These are phyloP conservation scores for Aureobasidium zeae DNA, from an alignment of 2,329 filamentous ascomycete species.

Conservation along the genomic window DNA sequence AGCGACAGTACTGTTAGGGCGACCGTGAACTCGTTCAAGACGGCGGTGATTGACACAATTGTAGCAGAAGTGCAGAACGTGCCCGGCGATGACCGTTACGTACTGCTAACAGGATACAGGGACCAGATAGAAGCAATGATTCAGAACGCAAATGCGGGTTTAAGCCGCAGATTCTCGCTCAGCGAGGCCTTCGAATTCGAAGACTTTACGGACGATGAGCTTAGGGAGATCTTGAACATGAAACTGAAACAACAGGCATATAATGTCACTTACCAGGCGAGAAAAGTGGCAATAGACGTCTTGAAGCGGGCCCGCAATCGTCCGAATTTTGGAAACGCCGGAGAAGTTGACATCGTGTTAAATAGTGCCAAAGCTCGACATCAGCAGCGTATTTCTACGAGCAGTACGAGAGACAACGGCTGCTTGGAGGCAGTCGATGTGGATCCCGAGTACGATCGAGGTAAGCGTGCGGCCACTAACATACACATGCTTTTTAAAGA, in stretches of 20 bases:
- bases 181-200: not conserved
- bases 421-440: not conserved
- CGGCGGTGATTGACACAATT: not conserved
- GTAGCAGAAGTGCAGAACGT: not conserved
- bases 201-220: not conserved
- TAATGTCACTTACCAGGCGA: not conserved
- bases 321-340: not conserved
- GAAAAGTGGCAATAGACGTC: not conserved
- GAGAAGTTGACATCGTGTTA: not conserved
- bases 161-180: not conserved
- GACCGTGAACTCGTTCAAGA: not conserved
- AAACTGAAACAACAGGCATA: not conserved
- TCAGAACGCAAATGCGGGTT: not conserved
- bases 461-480: not conserved
- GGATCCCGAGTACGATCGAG: not conserved
- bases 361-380: not conserved
- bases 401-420: not conserved
- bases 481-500: not conserved
- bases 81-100: not conserved
- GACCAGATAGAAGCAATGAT: not conserved
- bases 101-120: not conserved
- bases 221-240: not conserved
- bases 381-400: not conserved
- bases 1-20: not conserved
- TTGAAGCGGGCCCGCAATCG: not conserved